Percentiles rank a stretch among this genome's conserved stretches.
Evolutionary conservation across 495 filamentous ascomycete genomes (phyloP).

Genomic region (Letharia columbiana): DNA sequence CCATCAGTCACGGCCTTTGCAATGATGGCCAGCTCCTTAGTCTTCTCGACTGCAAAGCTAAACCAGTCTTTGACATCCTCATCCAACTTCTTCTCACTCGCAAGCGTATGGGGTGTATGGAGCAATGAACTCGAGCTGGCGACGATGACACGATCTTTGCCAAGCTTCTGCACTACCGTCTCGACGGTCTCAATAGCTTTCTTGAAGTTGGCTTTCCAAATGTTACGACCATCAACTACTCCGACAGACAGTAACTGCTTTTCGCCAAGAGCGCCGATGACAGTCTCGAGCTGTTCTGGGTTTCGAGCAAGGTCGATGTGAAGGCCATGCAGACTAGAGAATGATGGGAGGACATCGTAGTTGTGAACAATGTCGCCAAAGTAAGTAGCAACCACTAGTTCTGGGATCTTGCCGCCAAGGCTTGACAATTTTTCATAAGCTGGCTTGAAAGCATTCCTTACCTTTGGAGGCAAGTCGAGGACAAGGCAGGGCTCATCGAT

Average conservation of each 20-base stretch:
- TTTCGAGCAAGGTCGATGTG: conserved; percentile 95
- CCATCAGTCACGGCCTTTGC: conserved; percentile 93
- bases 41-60: conserved; percentile 95
- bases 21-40: conserved; percentile 78
- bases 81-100: conserved; percentile 93
- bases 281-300: conserved; percentile 86
- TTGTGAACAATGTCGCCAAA: conserved; percentile 99
- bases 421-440: conserved; percentile 80
- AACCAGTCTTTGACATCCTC: conserved; percentile 94
- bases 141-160: conserved; percentile 91
- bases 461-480: conserved; percentile 75
- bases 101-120: conserved; percentile 94
- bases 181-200: conserved; percentile 80
- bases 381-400: conserved; percentile 85
- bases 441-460: conserved; percentile 96
- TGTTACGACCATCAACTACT: conserved; percentile 97
- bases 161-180: conserved; percentile 82
- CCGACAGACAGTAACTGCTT: conserved; percentile 85
- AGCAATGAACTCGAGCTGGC: conserved; percentile 94
- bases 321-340: conserved; percentile 66
- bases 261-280: conserved; percentile 65
- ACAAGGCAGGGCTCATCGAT: conserved; percentile 97
- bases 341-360: conserved; percentile 68
- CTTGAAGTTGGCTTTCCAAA: conserved; percentile 99
- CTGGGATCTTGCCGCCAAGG: conserved; percentile 67